phyloP scores from a whole-genome alignment of 2,329 filamentous ascomycete species.

The Pseudogymnoascus sp. region DNA sequence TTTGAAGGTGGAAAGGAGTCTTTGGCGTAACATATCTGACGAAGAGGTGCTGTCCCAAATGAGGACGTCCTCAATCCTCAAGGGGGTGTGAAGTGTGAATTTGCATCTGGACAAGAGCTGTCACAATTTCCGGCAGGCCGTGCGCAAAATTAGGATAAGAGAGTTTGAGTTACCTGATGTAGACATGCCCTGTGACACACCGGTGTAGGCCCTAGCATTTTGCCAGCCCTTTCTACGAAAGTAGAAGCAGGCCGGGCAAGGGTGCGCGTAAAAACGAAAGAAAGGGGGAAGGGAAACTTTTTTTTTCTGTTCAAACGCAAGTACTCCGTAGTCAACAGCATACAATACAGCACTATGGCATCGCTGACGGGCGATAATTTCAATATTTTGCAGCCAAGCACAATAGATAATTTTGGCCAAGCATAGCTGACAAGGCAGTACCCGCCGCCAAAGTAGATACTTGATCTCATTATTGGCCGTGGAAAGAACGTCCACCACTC shows the following conservation, averaged over 20 bases:
- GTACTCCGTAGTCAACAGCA: neutral
- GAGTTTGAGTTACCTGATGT: neutral
- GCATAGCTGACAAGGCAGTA: neutral
- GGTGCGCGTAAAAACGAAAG: neutral
- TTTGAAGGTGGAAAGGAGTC: neutral
- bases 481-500: neutral
- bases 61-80: neutral
- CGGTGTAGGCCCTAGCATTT: neutral
- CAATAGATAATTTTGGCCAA: neutral
- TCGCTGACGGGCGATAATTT: neutral
- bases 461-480: neutral
- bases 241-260: neutral
- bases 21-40: neutral
- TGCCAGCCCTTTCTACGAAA: neutral
- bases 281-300: neutral
- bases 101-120: neutral
- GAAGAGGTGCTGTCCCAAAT: neutral
- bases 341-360: neutral
- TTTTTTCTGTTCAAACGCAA: neutral
- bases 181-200: neutral
- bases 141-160: constrained; percentile 3
- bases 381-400: constrained; percentile 1
- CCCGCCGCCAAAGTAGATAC: neutral
- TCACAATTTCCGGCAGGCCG: constrained; percentile 6
- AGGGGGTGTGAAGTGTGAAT: neutral